Conservation (phyloP, 192 early-diverging fungal species). For the Entophlyctis luteolus region DNA sequence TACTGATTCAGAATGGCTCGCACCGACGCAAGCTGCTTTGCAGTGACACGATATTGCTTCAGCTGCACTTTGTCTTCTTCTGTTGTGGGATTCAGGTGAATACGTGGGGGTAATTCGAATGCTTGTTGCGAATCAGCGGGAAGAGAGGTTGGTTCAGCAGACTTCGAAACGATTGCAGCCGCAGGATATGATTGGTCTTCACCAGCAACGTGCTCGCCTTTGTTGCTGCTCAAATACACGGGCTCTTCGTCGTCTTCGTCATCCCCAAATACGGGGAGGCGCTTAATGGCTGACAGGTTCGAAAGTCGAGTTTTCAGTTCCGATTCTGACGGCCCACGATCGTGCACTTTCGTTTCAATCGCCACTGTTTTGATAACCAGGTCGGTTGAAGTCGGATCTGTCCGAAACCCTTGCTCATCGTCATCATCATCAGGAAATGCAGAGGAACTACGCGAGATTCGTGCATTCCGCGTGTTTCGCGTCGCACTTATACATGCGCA, state of each 20-base stretch:
- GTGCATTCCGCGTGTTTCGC: too few species aligned
- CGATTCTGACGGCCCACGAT: background rate
- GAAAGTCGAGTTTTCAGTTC: background rate
- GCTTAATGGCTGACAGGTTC: background rate
- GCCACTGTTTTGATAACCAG: too few species aligned
- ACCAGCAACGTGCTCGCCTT: too few species aligned
- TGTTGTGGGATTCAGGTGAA: constrained; percentile 8
- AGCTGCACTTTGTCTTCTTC: constrained; percentile 27
- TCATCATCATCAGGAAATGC: constrained; percentile 3
- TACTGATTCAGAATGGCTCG: constrained; percentile 20
- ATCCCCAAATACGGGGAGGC: background rate
- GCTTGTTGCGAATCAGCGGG: background rate
- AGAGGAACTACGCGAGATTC: background rate
- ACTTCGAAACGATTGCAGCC: too few species aligned
- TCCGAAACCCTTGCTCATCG: background rate
- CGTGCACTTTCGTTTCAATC: background rate
- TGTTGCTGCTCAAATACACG: background rate
- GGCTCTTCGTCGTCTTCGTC: background rate
- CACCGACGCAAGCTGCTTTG: constrained; percentile 11
- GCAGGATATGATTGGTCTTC: too few species aligned
- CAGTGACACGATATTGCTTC: constrained; percentile 22
- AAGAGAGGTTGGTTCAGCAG: background rate
- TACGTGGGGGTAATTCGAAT: background rate
- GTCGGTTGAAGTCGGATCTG: background rate
- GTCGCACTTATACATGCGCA: too few species aligned